A percentile compares a stretch with the other conserved stretches of the same genome.
These are phyloP conservation scores for Phytophthora hibernalis DNA, from an alignment of 352 stramenopile genomes.

Conservation along the genomic window DNA sequence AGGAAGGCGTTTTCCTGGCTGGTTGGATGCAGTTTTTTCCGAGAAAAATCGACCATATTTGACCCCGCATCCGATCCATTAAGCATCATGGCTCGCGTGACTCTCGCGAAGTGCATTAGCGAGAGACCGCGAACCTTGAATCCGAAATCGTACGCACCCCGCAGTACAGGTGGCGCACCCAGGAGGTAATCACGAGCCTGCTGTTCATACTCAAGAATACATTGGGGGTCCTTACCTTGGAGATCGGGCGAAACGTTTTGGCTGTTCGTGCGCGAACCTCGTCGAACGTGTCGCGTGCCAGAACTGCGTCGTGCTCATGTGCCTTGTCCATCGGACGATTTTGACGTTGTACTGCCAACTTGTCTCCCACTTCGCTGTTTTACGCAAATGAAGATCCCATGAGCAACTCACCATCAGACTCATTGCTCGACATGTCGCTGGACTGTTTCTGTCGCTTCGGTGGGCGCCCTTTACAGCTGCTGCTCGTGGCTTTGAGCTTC, in stretches of 20 bases:
- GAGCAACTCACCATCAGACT: not conserved
- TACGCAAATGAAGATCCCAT: not conserved
- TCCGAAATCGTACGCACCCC: slow-evolving; percentile 4
- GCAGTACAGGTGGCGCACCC: not conserved
- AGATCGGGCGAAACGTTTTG: slow-evolving; percentile 1
- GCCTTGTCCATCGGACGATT: not conserved
- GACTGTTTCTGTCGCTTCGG: not conserved
- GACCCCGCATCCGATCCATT: not conserved
- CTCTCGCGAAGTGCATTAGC: not conserved
- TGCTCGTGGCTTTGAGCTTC: not conserved
- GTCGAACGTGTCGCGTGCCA: not conserved
- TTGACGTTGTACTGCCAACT: not conserved
- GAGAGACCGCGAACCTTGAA: not conserved
- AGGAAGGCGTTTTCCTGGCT: not conserved
- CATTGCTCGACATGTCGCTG: not conserved
- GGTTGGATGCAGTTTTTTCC: slow-evolving; percentile 1
- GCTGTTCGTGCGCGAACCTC: not conserved
- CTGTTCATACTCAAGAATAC: slow-evolving; percentile 5
- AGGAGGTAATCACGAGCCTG: not conserved
- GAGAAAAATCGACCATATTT: slow-evolving; percentile 9
- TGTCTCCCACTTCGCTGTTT: not conserved
- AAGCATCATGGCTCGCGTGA: not conserved
- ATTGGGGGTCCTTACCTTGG: slow-evolving; percentile 3
- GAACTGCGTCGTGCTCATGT: not conserved
- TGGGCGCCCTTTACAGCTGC: not conserved